Evolutionary conservation across 768 basidiomycete species (phyloP).

Genomic region (Mycena pura): DNA sequence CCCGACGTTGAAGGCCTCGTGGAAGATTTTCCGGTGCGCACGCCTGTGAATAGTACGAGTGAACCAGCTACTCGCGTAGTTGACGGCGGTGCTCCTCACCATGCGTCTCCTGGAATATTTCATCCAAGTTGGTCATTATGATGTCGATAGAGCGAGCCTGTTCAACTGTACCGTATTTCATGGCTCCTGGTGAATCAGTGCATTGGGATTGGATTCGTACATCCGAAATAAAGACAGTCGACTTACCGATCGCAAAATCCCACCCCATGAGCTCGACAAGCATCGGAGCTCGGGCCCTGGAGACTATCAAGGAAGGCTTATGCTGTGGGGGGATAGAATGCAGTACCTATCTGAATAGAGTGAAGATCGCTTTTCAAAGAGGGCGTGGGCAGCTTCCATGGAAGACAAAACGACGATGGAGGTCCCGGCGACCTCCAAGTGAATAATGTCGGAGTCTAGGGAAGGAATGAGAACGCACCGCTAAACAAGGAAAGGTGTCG

Average conservation of each 20-base stretch:
- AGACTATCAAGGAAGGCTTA: not conserved
- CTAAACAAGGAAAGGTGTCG: not conserved
- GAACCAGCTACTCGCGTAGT: not conserved
- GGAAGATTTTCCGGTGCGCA: slow-evolving; percentile 30
- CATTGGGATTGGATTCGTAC: not conserved
- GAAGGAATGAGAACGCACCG: not conserved
- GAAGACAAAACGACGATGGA: slow-evolving; percentile 41
- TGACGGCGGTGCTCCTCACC: slow-evolving; percentile 5
- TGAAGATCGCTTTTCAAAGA: slow-evolving; percentile 42
- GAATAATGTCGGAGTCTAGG: slow-evolving; percentile 35
- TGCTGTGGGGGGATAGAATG: no score
- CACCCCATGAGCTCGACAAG: slow-evolving; percentile 30
- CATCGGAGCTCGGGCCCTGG: slow-evolving; percentile 22
- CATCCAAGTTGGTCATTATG: not conserved
- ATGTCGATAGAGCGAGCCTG: not conserved
- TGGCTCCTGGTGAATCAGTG: slow-evolving; percentile 8
- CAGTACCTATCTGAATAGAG: slow-evolving; percentile 45
- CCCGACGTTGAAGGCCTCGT: slow-evolving; percentile 30
- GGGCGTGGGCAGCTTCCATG: slow-evolving; percentile 37
- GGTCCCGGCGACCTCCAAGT: slow-evolving; percentile 32
- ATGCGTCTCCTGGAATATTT: slow-evolving; percentile 30
- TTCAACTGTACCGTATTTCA: slow-evolving; percentile 27
- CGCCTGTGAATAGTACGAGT: slow-evolving; percentile 25
- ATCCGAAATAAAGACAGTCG: not conserved
- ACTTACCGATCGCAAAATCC: slow-evolving; percentile 24